Percentiles rank a stretch among this genome's conserved stretches.
Evolutionary conservation across 139 green algal genomes (phyloP).

Genomic region (Asterochloris erici): DNA sequence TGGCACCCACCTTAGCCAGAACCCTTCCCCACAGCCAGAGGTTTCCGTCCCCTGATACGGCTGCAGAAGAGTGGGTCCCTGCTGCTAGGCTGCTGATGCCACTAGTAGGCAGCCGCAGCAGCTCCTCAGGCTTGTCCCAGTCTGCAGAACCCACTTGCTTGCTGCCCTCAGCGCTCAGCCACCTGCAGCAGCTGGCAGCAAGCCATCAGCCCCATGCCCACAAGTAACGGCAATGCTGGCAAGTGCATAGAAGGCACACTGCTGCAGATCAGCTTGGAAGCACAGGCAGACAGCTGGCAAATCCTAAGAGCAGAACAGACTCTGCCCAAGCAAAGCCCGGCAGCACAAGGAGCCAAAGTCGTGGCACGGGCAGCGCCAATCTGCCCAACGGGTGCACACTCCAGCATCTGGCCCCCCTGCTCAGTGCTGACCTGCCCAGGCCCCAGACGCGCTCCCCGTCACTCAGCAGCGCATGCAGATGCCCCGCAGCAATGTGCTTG

Average conservation of each 20-base stretch:
- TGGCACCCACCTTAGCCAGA: constrained; percentile 21
- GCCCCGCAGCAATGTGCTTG: constrained; percentile 48
- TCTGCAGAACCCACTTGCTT: not conserved
- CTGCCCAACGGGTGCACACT: not conserved
- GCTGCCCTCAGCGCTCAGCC: constrained; percentile 9
- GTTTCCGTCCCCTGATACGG: constrained; percentile 38
- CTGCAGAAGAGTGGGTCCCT: constrained; percentile 46
- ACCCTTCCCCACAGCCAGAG: constrained; percentile 62
- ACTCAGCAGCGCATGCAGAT: constrained; percentile 49
- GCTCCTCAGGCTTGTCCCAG: constrained; percentile 25
- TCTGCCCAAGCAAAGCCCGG: not conserved
- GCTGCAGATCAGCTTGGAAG: not conserved
- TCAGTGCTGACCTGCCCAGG: constrained; percentile 36
- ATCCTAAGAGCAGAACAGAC: not conserved
- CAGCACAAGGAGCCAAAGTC: not conserved
- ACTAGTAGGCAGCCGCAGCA: constrained; percentile 32
- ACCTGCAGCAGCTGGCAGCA: not conserved
- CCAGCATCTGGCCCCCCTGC: not conserved
- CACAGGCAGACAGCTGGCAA: not conserved
- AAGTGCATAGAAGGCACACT: not conserved
- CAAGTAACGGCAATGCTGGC: not conserved
- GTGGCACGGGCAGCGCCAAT: not conserved
- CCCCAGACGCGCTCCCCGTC: constrained; percentile 59
- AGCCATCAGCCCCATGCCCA: not conserved
- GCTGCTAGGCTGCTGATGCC: constrained; percentile 33